These are phyloP conservation scores for Didymella glomerata DNA, from an alignment of 2,329 filamentous ascomycete species.

Conservation along the genomic window DNA sequence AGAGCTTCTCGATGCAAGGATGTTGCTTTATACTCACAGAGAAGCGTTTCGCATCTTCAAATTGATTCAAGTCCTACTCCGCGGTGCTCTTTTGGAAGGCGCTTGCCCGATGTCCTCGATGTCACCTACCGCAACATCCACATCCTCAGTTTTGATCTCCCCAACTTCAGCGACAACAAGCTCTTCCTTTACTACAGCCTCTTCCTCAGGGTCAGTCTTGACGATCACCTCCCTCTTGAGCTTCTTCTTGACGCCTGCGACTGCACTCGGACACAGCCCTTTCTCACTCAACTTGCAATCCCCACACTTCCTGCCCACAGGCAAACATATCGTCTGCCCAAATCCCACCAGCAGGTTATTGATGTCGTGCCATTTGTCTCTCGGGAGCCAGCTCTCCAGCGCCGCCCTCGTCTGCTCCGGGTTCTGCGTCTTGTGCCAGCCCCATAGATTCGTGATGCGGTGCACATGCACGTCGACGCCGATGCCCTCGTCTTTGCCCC, in stretches of 20 bases:
- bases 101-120: conserved; percentile 46
- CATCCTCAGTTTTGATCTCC: conserved; percentile 38
- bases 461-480: conserved; percentile 96
- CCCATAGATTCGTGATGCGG: conserved; percentile 92
- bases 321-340: conserved; percentile 85
- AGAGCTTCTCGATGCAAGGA: background rate
- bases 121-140: conserved; percentile 29
- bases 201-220: conserved; percentile 49
- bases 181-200: conserved; percentile 34
- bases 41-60: background rate
- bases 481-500: conserved; percentile 77
- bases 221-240: conserved; percentile 55
- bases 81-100: conserved; percentile 1
- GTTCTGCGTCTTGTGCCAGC: conserved; percentile 82
- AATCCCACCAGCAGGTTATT: conserved; percentile 88
- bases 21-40: background rate
- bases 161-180: conserved; percentile 22
- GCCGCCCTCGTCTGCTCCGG: conserved; percentile 82
- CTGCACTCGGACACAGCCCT: conserved; percentile 72
- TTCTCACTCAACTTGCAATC: conserved; percentile 81
- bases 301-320: conserved; percentile 80
- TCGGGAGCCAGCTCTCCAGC: conserved; percentile 83
- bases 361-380: conserved; percentile 88
- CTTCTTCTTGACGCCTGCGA: conserved; percentile 60
- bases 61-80: conserved; percentile 4